Conservation (phyloP, 2,329 filamentous ascomycete species). For the Gnomoniopsis smithogilvyi region DNA sequence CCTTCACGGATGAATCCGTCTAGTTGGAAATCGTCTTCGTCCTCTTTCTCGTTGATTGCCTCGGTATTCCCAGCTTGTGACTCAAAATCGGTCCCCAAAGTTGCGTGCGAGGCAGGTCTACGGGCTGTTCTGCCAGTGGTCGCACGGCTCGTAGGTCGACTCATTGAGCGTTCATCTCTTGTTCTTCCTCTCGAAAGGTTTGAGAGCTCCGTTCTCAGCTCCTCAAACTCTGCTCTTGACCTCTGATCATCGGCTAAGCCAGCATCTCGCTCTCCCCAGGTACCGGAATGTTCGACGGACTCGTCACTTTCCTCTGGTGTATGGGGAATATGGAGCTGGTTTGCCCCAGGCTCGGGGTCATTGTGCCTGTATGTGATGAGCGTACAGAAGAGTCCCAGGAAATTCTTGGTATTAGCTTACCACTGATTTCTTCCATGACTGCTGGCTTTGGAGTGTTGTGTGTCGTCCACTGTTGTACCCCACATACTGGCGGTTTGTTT, state of each 20-base stretch:
- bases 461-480: conserved; percentile 10
- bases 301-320: background rate
- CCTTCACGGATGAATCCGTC: conserved; percentile 70
- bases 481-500: conserved; percentile 7
- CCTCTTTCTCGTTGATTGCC: conserved; percentile 38
- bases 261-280: conserved; percentile 16
- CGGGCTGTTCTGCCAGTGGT: background rate
- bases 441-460: background rate
- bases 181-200: conserved; percentile 1
- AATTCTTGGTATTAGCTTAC: background rate
- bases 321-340: background rate
- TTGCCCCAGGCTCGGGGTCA: background rate
- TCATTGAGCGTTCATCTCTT: background rate
- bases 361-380: conserved; percentile 2
- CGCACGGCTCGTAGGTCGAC: conserved; percentile 1
- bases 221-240: conserved; percentile 5
- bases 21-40: conserved; percentile 64
- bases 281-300: background rate
- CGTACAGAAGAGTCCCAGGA: background rate
- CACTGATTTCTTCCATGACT: conserved; percentile 13
- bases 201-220: conserved; percentile 7
- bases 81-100: background rate
- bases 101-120: background rate
- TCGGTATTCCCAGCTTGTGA: conserved; percentile 2
- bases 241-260: conserved; percentile 3